Conservation (phyloP, 2,329 filamentous ascomycete genomes). For the Paecilomyces dactylethromorphus region DNA sequence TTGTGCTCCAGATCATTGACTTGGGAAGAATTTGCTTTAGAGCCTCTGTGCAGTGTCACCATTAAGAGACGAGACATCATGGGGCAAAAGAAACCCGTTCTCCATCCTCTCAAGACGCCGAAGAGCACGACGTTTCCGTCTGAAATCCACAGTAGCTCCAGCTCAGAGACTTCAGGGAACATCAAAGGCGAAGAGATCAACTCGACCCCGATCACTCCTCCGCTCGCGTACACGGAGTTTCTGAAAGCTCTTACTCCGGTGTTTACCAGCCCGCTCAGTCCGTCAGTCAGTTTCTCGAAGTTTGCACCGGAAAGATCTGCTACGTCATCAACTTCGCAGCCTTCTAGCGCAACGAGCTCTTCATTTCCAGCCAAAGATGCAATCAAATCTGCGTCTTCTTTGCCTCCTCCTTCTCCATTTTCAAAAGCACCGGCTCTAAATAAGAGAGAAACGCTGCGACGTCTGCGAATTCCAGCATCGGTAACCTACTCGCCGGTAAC, state of each 20-base stretch:
- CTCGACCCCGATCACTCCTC: slow-evolving; percentile 85
- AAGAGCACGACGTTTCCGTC: slow-evolving; percentile 43
- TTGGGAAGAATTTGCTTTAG: not conserved
- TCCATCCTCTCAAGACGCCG: slow-evolving; percentile 39
- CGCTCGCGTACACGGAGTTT: slow-evolving; percentile 85
- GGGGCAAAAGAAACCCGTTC: slow-evolving; percentile 28
- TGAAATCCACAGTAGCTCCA: slow-evolving; percentile 53
- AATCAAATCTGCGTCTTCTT: slow-evolving; percentile 51
- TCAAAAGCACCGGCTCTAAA: slow-evolving; percentile 50
- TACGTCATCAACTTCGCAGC: slow-evolving; percentile 29
- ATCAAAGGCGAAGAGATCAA: slow-evolving; percentile 64
- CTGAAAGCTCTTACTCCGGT: slow-evolving; percentile 71
- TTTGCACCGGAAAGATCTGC: slow-evolving; percentile 21
- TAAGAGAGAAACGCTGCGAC: slow-evolving; percentile 50
- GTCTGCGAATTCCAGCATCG: slow-evolving; percentile 71
- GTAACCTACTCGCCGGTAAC: slow-evolving; percentile 59
- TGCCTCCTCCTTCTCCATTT: slow-evolving; percentile 56
- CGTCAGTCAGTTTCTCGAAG: slow-evolving; percentile 48
- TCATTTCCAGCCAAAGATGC: slow-evolving; percentile 49
- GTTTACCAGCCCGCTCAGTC: slow-evolving; percentile 61
- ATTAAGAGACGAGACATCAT: slow-evolving; percentile 10
- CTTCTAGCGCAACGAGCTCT: slow-evolving; percentile 32
- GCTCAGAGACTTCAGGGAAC: slow-evolving; percentile 48
- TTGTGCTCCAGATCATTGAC: not conserved
- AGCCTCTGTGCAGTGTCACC: not conserved